Evolutionary conservation across 2,329 filamentous ascomycete genomes (phyloP).

Genomic region (Cladosporium sp.): DNA sequence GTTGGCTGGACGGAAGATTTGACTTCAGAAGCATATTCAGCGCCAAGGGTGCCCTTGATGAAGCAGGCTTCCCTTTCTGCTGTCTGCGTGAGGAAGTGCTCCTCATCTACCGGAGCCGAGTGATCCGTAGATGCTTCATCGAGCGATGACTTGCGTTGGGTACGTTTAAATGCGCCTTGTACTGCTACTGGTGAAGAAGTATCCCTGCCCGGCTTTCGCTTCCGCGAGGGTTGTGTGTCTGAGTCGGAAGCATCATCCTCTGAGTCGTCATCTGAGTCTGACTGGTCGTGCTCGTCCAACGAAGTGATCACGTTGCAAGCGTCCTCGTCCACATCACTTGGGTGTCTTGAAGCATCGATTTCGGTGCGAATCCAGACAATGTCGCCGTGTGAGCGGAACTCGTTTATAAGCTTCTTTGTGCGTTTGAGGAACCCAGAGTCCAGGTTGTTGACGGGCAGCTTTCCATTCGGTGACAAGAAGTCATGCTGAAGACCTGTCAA

Average conservation of each 20-base stretch:
- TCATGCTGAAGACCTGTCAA: constrained; percentile 90
- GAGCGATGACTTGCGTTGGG: constrained; percentile 10
- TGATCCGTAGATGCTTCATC: not conserved
- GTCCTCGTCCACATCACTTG: constrained; percentile 8
- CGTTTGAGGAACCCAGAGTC: constrained; percentile 66
- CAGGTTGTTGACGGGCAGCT: constrained; percentile 63
- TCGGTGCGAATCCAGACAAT: constrained; percentile 85
- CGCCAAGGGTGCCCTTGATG: constrained; percentile 47
- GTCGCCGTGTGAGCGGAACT: constrained; percentile 71
- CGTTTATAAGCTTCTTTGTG: constrained; percentile 65
- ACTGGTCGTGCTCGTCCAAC: not conserved
- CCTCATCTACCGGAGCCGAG: constrained; percentile 41
- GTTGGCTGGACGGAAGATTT: constrained; percentile 52
- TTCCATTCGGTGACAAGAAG: constrained; percentile 70
- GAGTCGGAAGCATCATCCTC: constrained; percentile 13
- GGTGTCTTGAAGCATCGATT: constrained; percentile 49
- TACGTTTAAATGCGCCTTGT: not conserved
- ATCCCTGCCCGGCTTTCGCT: constrained; percentile 11
- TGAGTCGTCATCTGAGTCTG: constrained; percentile 1
- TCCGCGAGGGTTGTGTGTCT: constrained; percentile 10
- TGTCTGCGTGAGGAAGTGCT: constrained; percentile 48
- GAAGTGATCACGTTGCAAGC: constrained; percentile 18
- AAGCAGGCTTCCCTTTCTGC: constrained; percentile 45
- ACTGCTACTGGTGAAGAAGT: not conserved
- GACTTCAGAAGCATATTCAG: constrained; percentile 54